phyloP scores from a whole-genome alignment of 2,329 filamentous ascomycete genomes.

The Scedosporium aurantiacum region DNA sequence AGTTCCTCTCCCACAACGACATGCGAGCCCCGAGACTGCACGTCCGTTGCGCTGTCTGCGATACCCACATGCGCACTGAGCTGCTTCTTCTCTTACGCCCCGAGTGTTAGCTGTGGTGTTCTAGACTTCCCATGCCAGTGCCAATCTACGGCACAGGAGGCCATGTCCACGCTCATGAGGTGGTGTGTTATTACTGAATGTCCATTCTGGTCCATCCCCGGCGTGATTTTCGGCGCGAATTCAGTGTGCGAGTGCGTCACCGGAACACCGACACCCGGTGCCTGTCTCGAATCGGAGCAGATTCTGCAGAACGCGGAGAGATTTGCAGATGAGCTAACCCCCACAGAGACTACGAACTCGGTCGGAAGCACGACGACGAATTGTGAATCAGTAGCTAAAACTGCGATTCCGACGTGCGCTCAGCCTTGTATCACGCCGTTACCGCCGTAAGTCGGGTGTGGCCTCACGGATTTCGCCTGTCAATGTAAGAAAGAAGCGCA shows the following conservation, averaged over 20 bases:
- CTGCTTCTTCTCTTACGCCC: slow-evolving; percentile 14
- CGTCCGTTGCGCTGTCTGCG: slow-evolving; percentile 15
- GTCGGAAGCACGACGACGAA: slow-evolving; percentile 9
- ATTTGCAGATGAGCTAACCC: too few species aligned
- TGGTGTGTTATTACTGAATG: slow-evolving; percentile 17
- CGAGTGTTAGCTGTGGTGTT: slow-evolving; percentile 14
- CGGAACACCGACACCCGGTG: background rate
- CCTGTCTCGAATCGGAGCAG: background rate
- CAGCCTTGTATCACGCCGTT: slow-evolving; percentile 17
- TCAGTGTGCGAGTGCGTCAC: slow-evolving; percentile 9
- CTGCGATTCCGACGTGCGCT: slow-evolving; percentile 17
- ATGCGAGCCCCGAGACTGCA: slow-evolving; percentile 12
- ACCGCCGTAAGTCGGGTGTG: slow-evolving; percentile 17
- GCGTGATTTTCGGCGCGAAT: slow-evolving; percentile 17
- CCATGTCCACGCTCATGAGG: slow-evolving; percentile 12
- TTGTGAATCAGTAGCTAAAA: slow-evolving; percentile 16
- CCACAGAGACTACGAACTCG: background rate
- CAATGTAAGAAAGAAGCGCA: slow-evolving; percentile 16
- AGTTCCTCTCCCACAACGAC: background rate
- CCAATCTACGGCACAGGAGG: slow-evolving; percentile 11
- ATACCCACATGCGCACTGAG: slow-evolving; percentile 16
- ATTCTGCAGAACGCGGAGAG: slow-evolving; percentile 5
- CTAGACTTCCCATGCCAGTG: slow-evolving; percentile 16
- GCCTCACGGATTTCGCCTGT: slow-evolving; percentile 16
- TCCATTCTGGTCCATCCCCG: slow-evolving; percentile 13